Percentiles rank a stretch among this genome's conserved stretches.
Evolutionary conservation across 768 basidiomycete species (phyloP).

Genomic region (Lactifluus piperatus): DNA sequence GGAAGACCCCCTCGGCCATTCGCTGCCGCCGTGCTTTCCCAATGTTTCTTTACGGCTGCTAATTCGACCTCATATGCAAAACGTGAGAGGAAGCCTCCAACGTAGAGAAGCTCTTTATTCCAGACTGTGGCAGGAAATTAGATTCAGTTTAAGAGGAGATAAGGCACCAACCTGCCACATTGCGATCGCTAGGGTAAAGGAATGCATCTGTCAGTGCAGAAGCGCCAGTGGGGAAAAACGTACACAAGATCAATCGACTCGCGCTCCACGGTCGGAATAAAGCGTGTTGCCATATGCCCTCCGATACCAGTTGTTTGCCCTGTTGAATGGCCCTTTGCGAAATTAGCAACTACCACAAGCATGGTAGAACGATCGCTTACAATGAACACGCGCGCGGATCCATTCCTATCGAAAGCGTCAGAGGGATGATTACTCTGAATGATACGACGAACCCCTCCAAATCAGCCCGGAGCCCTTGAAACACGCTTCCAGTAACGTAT

Average conservation of each 20-base stretch:
- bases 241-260: conserved; percentile 87
- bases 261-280: conserved; percentile 93
- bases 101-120: conserved; percentile 83
- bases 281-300: conserved; percentile 66
- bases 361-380: conserved; percentile 32
- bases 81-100: conserved; percentile 77
- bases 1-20: conserved; percentile 21
- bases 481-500: conserved; percentile 66
- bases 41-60: conserved; percentile 45
- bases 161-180: conserved; percentile 53
- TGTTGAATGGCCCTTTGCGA: conserved; percentile 71
- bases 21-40: conserved; percentile 41
- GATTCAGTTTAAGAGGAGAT: background rate
- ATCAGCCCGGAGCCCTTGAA: conserved; percentile 81
- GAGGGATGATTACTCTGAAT: background rate
- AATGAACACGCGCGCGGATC: conserved; percentile 76
- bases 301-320: conserved; percentile 83
- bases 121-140: conserved; percentile 43
- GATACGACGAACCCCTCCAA: conserved; percentile 54
- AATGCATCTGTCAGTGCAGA: background rate
- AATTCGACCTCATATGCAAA: conserved; percentile 82
- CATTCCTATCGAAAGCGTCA: conserved; percentile 35
- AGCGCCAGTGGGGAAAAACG: conserved; percentile 22
- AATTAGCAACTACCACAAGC: conserved; percentile 4
- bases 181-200: conserved; percentile 52